Base-by-base conservation (phyloP, 2,329 filamentous ascomycete species). In the Pyrenophora teres region DNA sequence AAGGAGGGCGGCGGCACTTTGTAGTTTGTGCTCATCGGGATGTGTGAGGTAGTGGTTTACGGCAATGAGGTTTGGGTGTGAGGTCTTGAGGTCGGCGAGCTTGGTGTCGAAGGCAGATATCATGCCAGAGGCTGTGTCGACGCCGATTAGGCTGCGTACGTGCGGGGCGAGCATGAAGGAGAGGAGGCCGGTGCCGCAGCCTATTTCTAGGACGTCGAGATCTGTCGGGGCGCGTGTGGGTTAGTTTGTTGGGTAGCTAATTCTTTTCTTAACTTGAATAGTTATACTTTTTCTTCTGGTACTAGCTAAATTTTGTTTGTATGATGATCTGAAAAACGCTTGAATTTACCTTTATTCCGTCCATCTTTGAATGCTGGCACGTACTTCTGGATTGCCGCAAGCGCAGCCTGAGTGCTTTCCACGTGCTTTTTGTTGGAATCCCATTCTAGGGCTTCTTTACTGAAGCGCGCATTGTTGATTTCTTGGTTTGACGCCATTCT, bases 71-170 rank as follows among this genome's bases (percentile, higher is more conserved):
- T 82, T 83, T 2, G 66, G 30, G 9, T 54, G 50, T 3, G 65
- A 39, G 18, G 33, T 44, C 4, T 40, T 16, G 3, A 45, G 71
- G 51, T 59, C 52, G 4, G 62, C 57, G 8, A 82, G 68, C 61
- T 84, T 84, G 1, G 64, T 44, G 13, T 71, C 63, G 40, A 84
- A 76, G 0, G 78, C 79, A 2, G 74, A 72, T 27, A 85, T 79
- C 82, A 85, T 85, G 44, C 81, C 81, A 13, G 75, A 64, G 2
- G 81, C 78, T 0, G 80, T 77, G 56, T 85, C 82, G 16, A 85
- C 74, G 36, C 81, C 81, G 2, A 81, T 76, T 4, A 84, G 64
- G 6, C 72, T 74, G 36, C 73, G 75, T 4, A 80, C 76, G 27
- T 77, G 68, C 0, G 81, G 80, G 0, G 81, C 77, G 2, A 83